These are phyloP conservation scores for Kandelia obovata DNA, from an alignment of 345 rosid species.

Conservation along the genomic window DNA sequence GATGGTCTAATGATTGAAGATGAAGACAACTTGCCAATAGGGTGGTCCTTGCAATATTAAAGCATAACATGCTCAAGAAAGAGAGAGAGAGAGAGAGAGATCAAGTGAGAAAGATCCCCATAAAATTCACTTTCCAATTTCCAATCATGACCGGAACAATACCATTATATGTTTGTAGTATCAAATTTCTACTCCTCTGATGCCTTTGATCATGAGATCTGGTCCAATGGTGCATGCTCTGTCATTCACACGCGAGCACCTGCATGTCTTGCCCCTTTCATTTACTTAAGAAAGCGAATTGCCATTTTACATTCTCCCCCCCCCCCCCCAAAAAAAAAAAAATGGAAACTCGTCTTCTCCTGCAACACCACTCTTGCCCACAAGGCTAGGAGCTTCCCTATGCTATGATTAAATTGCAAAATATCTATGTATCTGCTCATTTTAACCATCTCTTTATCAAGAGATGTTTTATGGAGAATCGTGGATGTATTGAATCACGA, in stretches of 20 bases:
- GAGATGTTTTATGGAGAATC: too few species aligned
- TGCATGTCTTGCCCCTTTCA: conserved; percentile 48
- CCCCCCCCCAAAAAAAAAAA: too few species aligned
- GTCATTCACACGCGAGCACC: conserved; percentile 24
- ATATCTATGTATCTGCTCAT: too few species aligned
- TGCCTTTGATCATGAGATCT: background rate
- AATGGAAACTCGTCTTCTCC: too few species aligned
- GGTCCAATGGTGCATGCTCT: background rate
- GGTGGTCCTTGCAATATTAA: conserved; percentile 25
- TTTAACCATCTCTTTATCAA: too few species aligned
- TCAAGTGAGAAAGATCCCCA: background rate
- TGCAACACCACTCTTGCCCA: too few species aligned
- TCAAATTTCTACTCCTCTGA: background rate
- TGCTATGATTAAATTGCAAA: too few species aligned
- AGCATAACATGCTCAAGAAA: background rate
- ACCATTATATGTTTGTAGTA: too few species aligned
- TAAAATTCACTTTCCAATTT: too few species aligned
- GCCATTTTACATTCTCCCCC: too few species aligned
- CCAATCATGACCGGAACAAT: too few species aligned
- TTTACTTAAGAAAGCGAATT: conserved; percentile 20
- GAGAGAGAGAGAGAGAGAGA: background rate
- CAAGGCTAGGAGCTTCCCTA: background rate
- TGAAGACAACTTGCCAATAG: conserved; percentile 24
- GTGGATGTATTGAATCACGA: too few species aligned
- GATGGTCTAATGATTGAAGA: conserved; percentile 38